Conservation (phyloP, 306 rosid genomes). For the Dicorynia guianensis region DNA sequence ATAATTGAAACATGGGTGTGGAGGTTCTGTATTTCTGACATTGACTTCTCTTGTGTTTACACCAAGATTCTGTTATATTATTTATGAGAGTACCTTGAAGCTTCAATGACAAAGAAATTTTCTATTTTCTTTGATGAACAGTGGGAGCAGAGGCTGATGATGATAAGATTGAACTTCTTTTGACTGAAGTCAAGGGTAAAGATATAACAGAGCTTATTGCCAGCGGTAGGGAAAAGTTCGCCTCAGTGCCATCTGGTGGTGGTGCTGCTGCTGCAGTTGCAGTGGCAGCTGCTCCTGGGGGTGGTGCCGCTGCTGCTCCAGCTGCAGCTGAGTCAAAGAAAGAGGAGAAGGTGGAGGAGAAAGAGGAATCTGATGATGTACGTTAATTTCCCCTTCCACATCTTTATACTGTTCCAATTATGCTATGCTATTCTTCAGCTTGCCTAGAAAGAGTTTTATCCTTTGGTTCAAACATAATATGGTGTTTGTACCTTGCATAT, state of each 20-base stretch:
- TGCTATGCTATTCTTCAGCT: background rate
- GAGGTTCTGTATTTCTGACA: background rate
- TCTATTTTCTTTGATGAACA: constrained; percentile 29
- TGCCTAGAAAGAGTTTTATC: background rate
- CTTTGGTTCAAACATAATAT: too few species aligned
- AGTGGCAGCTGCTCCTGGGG: constrained; percentile 45
- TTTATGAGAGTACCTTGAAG: background rate
- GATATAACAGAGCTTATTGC: constrained; percentile 69
- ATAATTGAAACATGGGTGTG: background rate
- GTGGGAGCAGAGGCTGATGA: constrained; percentile 76
- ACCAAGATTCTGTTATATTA: background rate
- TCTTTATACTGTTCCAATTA: background rate
- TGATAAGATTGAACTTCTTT: constrained; percentile 45
- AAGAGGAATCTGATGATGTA: constrained; percentile 79
- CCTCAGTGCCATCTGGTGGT: constrained; percentile 69
- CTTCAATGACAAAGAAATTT: background rate
- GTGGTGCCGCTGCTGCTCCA: constrained; percentile 49
- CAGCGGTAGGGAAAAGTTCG: constrained; percentile 62
- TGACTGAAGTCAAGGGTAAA: constrained; percentile 60
- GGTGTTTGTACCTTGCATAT: background rate
- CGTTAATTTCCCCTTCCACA: constrained; percentile 25
- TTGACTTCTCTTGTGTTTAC: background rate
- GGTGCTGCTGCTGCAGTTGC: constrained; percentile 61
- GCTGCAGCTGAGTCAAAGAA: constrained; percentile 69
- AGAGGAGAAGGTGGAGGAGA: constrained; percentile 75